Evolutionary conservation across 1,284 basidiomycete genomes (phyloP), one percentile per base, ranked within the genome.

Genomic region (Microbotryum saponariae): DNA sequence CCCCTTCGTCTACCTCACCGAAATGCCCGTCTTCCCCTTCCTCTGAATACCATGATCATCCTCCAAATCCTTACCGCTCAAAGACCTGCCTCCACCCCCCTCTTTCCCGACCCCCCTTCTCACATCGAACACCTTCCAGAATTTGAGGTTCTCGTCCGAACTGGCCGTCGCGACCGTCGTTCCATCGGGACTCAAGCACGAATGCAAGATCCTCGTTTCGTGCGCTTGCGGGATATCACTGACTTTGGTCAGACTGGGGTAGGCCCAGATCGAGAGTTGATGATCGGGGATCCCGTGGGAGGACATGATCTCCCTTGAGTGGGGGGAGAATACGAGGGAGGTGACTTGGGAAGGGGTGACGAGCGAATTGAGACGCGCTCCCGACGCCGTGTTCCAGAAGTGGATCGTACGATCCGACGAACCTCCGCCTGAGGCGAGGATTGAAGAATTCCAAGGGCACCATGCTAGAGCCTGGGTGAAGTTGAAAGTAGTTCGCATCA

Each of bases 361-460:
- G 49, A 91, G 80, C 0, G 88, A 86, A 70, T 92, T 87, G 42
- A 94, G 79, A 16, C 91, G 84, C 5, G 91, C 89, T 7, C 90
- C 90, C 0, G 91, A 94, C 1, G 67, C 69, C 54, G 72, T 73
- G 67, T 68, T 69, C 67, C 63, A 70, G 59, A 70, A 73, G 52
- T 97, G 89, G 70, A 97, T 89, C 27, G 87, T 90, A 47, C 91
- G 89, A 74, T 98, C 94, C 65, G 88, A 88, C 0, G 91, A 93
- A 0, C 96, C 96, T 1, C 96, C 96, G 0, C 96, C 96, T 0
- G 88, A 87, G 0, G 94, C 94, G 53, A 98, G 83, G 9, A 98
- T 80, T 10, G 88, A 87, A 0, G 87, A 83, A 77, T 94, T 90
- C 92, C 94, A 97, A 0, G 94, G 91, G 69, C 91, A 97, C 91